phyloP scores from a whole-genome alignment of 1,139 yeast species.

The Pichia norvegensis region DNA sequence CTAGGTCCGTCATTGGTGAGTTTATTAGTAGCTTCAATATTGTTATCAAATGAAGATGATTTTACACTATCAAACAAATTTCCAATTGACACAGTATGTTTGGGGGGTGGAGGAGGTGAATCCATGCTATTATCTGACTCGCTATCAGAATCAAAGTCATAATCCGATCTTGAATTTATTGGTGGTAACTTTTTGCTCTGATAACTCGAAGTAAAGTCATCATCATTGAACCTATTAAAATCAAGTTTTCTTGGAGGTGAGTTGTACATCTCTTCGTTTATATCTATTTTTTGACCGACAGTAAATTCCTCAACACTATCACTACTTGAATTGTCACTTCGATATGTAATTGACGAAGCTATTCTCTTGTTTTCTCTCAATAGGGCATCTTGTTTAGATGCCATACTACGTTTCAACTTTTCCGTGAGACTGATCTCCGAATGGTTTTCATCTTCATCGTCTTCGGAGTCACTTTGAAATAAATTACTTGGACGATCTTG shows the following conservation, averaged over 20 bases:
- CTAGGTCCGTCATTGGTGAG: not conserved
- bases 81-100: constrained; percentile 17
- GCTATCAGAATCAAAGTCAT: not conserved
- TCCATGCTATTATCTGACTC: constrained; percentile 5
- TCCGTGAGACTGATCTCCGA: not conserved
- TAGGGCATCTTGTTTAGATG: constrained; percentile 11
- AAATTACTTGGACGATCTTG: constrained; percentile 18
- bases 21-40: not conserved
- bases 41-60: not conserved
- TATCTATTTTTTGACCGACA: constrained; percentile 21
- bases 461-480: constrained; percentile 21
- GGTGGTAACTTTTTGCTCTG: constrained; percentile 17
- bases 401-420: constrained; percentile 9
- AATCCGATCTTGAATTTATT: not conserved
- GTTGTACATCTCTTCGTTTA: constrained; percentile 7
- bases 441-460: constrained; percentile 7
- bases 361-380: constrained; percentile 3
- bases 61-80: constrained; percentile 13
- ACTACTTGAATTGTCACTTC: not conserved
- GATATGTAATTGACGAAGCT: constrained; percentile 2
- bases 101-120: constrained; percentile 25
- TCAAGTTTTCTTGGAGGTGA: not conserved
- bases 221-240: not conserved
- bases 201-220: constrained; percentile 12
- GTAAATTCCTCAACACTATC: constrained; percentile 16